Evolutionary conservation across 306 rosid genomes (phyloP).

Genomic region (Pueraria montana): DNA sequence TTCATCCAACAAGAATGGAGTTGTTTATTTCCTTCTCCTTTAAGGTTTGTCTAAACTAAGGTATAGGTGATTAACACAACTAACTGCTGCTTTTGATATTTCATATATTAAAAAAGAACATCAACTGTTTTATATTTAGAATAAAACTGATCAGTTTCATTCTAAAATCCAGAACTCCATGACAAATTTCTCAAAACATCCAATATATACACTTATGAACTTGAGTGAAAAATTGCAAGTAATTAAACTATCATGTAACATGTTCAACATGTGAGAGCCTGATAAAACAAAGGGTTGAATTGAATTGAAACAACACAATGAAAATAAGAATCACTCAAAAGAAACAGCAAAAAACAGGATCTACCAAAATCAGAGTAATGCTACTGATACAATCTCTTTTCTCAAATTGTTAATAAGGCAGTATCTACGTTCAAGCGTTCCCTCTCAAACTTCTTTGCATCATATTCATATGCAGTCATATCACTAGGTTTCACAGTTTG

Average conservation of each 20-base stretch:
- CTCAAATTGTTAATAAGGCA: background rate
- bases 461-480: background rate
- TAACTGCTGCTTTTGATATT: slow-evolving; percentile 3
- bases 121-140: no score
- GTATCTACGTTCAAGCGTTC: background rate
- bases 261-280: no score
- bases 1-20: background rate
- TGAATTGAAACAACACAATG: no score
- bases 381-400: background rate
- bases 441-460: slow-evolving; percentile 6
- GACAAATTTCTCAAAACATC: no score
- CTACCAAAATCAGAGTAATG: background rate
- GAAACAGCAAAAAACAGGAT: background rate
- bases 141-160: no score
- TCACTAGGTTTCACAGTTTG: slow-evolving; percentile 14
- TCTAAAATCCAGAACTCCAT: no score
- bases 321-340: background rate
- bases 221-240: no score
- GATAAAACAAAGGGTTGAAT: no score
- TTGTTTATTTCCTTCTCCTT: background rate
- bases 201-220: no score
- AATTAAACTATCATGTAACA: no score
- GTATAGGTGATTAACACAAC: background rate
- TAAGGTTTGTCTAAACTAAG: slow-evolving; percentile 9
- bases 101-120: no score